phyloP scores from a whole-genome alignment of 305 asterid genomes.

The Solanum hybrid region DNA sequence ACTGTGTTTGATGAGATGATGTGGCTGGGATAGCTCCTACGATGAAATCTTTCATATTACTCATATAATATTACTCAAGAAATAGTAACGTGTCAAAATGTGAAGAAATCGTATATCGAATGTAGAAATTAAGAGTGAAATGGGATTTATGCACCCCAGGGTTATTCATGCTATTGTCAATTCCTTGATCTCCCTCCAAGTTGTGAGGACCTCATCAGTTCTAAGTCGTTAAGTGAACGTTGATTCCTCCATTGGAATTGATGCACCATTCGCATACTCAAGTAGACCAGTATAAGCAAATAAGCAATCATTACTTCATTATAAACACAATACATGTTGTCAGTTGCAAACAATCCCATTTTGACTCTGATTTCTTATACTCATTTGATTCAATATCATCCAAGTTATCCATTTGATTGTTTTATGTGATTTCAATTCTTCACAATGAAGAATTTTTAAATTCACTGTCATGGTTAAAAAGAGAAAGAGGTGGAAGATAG shows the following conservation, averaged over 20 bases:
- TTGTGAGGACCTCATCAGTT: conserved; percentile 87
- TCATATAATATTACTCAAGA: background rate
- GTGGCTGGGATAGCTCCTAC: background rate
- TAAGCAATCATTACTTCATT: conserved; percentile 92
- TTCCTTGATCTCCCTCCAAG: conserved; percentile 71
- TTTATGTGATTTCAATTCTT: background rate
- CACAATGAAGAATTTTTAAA: background rate
- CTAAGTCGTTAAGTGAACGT: conserved; percentile 87
- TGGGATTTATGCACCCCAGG: background rate
- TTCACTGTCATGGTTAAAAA: background rate
- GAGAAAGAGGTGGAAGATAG: background rate
- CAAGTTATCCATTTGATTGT: background rate
- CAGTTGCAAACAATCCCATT: background rate
- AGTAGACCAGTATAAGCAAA: conserved; percentile 63
- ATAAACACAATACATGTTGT: conserved; percentile 50
- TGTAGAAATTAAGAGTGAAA: background rate
- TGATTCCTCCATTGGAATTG: conserved; percentile 74
- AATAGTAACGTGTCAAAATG: too few species aligned
- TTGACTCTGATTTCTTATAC: background rate
- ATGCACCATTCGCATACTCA: conserved; percentile 56
- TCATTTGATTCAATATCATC: background rate
- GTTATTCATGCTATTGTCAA: conserved; percentile 13
- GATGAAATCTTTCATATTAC: background rate
- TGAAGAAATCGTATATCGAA: background rate
- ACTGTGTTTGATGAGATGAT: background rate